Percentiles rank a stretch among this genome's conserved stretches.
Evolutionary conservation across 352 stramenopile genomes (phyloP).

Genomic region (Globisporangium solare): DNA sequence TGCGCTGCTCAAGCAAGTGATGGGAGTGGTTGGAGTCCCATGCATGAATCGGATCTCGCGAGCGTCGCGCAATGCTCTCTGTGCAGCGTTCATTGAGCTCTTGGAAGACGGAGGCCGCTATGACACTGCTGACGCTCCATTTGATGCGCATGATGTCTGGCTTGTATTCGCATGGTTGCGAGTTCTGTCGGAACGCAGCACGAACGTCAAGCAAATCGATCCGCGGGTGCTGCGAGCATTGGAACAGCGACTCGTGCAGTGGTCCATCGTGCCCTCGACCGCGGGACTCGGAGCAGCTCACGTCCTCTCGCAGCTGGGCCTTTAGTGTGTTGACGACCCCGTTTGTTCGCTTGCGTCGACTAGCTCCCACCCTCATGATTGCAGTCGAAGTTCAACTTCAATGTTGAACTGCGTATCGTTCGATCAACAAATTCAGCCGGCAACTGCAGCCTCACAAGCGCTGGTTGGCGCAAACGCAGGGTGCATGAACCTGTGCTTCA

Average conservation of each 20-base stretch:
- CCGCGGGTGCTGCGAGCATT: constrained; percentile 33
- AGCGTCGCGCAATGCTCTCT: constrained; percentile 38
- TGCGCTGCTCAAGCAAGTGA: constrained; percentile 30
- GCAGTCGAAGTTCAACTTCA: constrained; percentile 3
- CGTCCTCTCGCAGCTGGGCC: constrained; percentile 30
- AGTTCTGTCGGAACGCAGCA: constrained; percentile 12
- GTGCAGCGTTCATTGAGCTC: constrained; percentile 46
- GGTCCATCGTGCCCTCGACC: constrained; percentile 23
- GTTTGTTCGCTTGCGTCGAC: no score
- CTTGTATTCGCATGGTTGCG: constrained; percentile 50
- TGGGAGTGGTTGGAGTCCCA: constrained; percentile 24
- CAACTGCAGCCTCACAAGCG: no score
- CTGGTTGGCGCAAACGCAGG: no score
- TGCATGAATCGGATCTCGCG: constrained; percentile 31
- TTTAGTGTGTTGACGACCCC: background rate
- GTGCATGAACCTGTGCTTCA: no score
- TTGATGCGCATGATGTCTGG: constrained; percentile 18
- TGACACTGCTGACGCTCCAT: constrained; percentile 9
- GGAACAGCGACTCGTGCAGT: constrained; percentile 21
- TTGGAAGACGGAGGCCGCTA: constrained; percentile 9
- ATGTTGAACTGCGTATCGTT: background rate
- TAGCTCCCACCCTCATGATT: no score
- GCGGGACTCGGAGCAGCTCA: constrained; percentile 30
- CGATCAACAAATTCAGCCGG: no score
- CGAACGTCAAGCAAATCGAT: constrained; percentile 25